Evolutionary conservation across 2,329 filamentous ascomycete genomes (phyloP).

Genomic region (Pezicula neosporulosa): DNA sequence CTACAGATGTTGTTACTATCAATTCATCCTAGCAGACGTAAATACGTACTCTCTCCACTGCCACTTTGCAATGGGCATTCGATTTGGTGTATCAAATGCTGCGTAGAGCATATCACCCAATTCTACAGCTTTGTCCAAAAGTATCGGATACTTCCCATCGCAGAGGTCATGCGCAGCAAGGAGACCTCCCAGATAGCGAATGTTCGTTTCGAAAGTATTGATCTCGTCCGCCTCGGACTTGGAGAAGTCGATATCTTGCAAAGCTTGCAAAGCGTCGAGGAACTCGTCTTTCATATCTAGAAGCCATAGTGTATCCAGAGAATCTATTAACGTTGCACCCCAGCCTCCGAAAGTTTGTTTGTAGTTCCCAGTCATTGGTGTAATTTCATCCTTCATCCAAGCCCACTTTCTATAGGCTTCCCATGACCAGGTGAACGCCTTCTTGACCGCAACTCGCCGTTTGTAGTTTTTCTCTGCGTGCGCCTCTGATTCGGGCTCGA

Average conservation of each 20-base stretch:
- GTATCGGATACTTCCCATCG: constrained; percentile 48
- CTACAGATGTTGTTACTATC: neutral
- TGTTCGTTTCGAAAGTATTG: constrained; percentile 31
- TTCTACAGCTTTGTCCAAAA: constrained; percentile 65
- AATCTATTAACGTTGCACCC: constrained; percentile 83
- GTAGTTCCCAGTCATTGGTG: constrained; percentile 60
- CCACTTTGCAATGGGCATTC: constrained; percentile 62
- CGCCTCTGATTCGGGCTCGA: neutral
- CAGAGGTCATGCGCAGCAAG: constrained; percentile 29
- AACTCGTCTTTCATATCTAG: constrained; percentile 76
- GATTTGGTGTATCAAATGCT: constrained; percentile 80
- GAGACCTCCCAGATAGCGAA: constrained; percentile 29
- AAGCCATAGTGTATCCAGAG: constrained; percentile 79
- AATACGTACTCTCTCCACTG: neutral
- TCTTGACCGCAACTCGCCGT: neutral
- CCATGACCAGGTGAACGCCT: constrained; percentile 50
- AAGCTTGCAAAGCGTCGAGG: constrained; percentile 65
- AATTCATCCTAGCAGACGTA: constrained; percentile 19
- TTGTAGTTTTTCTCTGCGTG: neutral
- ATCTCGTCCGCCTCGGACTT: constrained; percentile 3
- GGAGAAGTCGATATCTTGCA: constrained; percentile 51
- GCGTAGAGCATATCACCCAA: constrained; percentile 66
- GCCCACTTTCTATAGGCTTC: constrained; percentile 72
- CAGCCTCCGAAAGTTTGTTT: constrained; percentile 84
- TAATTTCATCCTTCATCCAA: constrained; percentile 80